Evolutionary conservation across 1,284 basidiomycete genomes (phyloP), one percentile per base, ranked within the genome.

Genomic region (Cryptococcus hybrid): DNA sequence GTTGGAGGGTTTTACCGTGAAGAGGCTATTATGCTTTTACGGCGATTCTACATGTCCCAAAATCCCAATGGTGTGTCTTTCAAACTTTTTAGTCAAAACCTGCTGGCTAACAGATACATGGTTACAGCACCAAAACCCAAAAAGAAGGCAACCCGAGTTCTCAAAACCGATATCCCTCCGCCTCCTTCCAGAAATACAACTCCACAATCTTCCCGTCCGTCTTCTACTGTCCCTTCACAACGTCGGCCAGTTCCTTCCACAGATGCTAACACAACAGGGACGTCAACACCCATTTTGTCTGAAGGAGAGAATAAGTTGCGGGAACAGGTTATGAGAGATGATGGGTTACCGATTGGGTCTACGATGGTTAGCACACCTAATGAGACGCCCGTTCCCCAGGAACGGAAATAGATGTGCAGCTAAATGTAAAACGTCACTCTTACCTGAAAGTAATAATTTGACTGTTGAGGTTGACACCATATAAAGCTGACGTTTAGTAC

Each of bases 11-110:
- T 89, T 72, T 83, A 85, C 60, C 83, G 94, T 39, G 92, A 97
- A 70, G 92, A 96, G 61, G 93, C 95, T 6, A 98, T 99, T 72
- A 88, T 99, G 86, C 83, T 96, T 44, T 80, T 99, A 18, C 87
- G 96, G 7, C 84, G 89, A 39, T 99, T 99, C 78, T 99, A 99
- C 78, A 84, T 98, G 68, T 94, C 91, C 0, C 92, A 97, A 75
- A 99, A 99, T 74, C 81, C 82, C 7, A 94, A 95, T 69, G 94
- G 94, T 92, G 63, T 51, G 83, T 74, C 15, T 13, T 8, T 52
- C n/a, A 3, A 36, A 8, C 3, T 34, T 36, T 52, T 9, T 44
- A 9, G 43, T 44, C 34, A 13, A 13, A 13, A 30, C 13, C 5
- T 30, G 2, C 5, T 47, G 4, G 40, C 34, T 8, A 37, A 11